These are phyloP conservation scores for Cryphonectria naterciae DNA, from an alignment of 2,329 filamentous ascomycete genomes.

Conservation along the genomic window DNA sequence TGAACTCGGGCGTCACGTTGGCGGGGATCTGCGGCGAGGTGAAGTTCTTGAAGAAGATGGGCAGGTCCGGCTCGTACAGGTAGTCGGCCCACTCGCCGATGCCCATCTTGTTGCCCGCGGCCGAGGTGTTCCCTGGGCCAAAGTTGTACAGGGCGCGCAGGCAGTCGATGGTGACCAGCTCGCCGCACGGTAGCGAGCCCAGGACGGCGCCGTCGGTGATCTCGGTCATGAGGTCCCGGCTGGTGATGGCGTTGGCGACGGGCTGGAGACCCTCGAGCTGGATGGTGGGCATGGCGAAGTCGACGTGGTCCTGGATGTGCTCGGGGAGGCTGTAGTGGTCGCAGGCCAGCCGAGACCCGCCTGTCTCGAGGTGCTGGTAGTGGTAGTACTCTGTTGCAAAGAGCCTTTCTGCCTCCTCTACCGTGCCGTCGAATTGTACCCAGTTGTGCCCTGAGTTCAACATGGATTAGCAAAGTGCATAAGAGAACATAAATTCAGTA, in stretches of 20 bases:
- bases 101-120: constrained; percentile 32
- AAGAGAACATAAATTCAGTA: not conserved
- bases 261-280: constrained; percentile 27
- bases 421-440: constrained; percentile 17
- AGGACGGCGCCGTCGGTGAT: constrained; percentile 1
- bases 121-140: constrained; percentile 20
- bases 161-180: constrained; percentile 18
- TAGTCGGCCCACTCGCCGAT: constrained; percentile 40
- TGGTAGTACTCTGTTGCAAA: constrained; percentile 21
- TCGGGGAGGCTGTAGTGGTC: constrained; percentile 19
- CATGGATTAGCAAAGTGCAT: not conserved
- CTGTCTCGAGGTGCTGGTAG: constrained; percentile 15
- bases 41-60: constrained; percentile 26
- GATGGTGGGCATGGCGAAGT: constrained; percentile 25
- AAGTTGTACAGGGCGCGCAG: constrained; percentile 31
- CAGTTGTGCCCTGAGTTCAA: constrained; percentile 12
- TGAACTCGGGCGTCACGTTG: constrained; percentile 24
- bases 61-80: constrained; percentile 36
- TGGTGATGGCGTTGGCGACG: constrained; percentile 11
- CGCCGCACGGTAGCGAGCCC: constrained; percentile 5
- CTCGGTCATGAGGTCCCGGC: constrained; percentile 6
- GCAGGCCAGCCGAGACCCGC: constrained; percentile 18
- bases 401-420: constrained; percentile 16
- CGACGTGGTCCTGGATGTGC: constrained; percentile 15
- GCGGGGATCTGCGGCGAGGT: constrained; percentile 24